These are phyloP conservation scores for Coemansia sp. DNA, from an alignment of 192 early-diverging fungal species.

Conservation along the genomic window DNA sequence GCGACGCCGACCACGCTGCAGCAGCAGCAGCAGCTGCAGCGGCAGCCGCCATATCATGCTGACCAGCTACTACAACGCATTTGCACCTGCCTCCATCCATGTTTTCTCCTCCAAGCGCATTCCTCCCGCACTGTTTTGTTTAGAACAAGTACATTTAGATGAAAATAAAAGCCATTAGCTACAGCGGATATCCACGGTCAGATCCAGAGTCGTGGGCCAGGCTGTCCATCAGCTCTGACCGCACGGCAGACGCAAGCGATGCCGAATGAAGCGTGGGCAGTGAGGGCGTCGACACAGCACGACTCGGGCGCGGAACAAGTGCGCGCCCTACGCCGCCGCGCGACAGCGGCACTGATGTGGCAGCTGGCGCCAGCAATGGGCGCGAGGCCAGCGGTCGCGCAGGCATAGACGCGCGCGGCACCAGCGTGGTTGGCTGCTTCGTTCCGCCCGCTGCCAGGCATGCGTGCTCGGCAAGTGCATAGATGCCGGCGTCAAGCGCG, in stretches of 20 bases:
- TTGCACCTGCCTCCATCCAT: too few species aligned
- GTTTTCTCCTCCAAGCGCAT: too few species aligned
- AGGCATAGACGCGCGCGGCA: constrained; percentile 6
- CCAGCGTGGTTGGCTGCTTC: constrained; percentile 12
- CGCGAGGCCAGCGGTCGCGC: neutral
- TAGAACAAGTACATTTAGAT: neutral
- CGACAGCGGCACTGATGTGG: neutral
- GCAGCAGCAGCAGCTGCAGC: neutral
- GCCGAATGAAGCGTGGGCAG: constrained; percentile 27
- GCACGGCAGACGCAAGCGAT: constrained; percentile 22
- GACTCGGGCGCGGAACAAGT: constrained; percentile 11
- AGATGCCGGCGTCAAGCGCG: constrained; percentile 11
- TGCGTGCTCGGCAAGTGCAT: constrained; percentile 22
- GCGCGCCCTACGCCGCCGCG: neutral
- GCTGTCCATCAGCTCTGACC: constrained; percentile 20
- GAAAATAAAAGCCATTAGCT: neutral
- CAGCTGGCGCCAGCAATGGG: neutral
- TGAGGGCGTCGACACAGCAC: constrained; percentile 32
- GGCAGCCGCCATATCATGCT: neutral
- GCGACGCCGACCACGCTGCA: neutral
- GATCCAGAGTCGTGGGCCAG: constrained; percentile 6
- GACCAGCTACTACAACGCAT: neutral
- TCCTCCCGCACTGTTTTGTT: neutral
- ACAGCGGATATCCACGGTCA: constrained; percentile 7
- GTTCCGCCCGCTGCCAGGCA: constrained; percentile 23